Evolutionary conservation across 2,329 filamentous ascomycete genomes (phyloP), one percentile per base, ranked within the genome.

Genomic region (Hymenoscyphus repandus): DNA sequence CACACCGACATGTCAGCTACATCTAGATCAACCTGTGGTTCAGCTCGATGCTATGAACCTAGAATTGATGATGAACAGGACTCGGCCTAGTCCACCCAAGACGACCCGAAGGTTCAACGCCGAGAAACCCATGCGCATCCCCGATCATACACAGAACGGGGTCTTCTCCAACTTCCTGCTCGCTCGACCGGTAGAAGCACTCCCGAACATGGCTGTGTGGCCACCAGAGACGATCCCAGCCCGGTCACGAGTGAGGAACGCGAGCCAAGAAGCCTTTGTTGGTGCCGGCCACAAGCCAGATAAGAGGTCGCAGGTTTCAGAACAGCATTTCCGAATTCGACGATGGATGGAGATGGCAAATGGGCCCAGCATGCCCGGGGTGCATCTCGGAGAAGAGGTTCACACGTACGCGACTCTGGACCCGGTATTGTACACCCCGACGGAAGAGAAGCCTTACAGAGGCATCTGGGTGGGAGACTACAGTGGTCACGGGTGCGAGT

Each of bases 381-480:
- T 79, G 49, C 77, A 73, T 56, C 68, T 80, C 31, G 77, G 74
- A 27, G 77, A 82, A 58, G 73, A 77, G 50, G 60, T 82, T 37
- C 68, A 82, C 60, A 89, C 86, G 0, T 85, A 79, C 55, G 73
- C 80, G 6, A 95, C 90, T 0, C 72, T 97, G 1, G 82, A 90
- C 39, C 79, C 83, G 2, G 72, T 71, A 2, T 69, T 86, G n/a
- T 96, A 95, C 65, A 93, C 83, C 0, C 90, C 92, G 0, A 95
- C 90, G 0, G 66, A 72, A 9, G 76, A 83, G 49, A 92, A 90
- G 65, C 91, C 90, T 0, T 96, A 85, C 74, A 83, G 90, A 56
- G 92, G 92, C 0, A 89, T 99, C 30, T 97, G 89, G 91, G 58
- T 64, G 4, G 62, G 91, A 0, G 91, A 96, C 66, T 96, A 96